Base-by-base conservation (phyloP, 768 basidiomycete genomes). In the Boletus sp. region DNA sequence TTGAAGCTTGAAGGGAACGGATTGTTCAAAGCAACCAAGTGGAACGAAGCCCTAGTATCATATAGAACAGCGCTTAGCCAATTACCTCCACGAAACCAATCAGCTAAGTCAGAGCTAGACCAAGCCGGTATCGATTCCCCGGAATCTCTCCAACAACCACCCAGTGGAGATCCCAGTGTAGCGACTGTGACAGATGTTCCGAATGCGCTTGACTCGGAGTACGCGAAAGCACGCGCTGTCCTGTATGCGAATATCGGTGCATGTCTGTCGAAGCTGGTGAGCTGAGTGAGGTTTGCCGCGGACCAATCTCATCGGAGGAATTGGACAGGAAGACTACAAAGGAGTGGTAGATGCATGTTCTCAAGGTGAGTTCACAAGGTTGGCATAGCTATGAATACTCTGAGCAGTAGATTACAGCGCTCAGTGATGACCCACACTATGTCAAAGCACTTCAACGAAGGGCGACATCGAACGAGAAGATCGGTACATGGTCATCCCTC, bases 231-330 rank as follows among this genome's bases (percentile, higher is more conserved):
- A 25, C 80, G 90, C 50, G 84, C 92, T 30, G 77, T 90, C 15
- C 67, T 95, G 60, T 81, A 89, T 66, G 86, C 88, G n/a, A 98
- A 98, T 66, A 84, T 96, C 37, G 93, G 80, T 0, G 94, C 93
- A 48, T 95, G 93, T 62, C 77, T 85, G 66, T 77, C 90, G 6
- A 90, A 91, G 64, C 70, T 90, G 70, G 93, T 90, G 63, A 65
- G 85, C 63, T 19, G 23, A 34, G 49, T 30, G 30, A 40, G 53
- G 52, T 23, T 14, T 9, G 41, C 9, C 33, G 47, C 27, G 46
- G n/a, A 2, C 42, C 39, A 32, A 34, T 38, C 45, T 55, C 25
- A 51, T 51, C 53, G 23, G 9, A 47, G 14, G 43, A 50, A 47
- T 50, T 35, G 44, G 9, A 7, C 60, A 93, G 90, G 83, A 79